Evolutionary conservation across 371 early-diverging fungal genomes (phyloP).

Genomic region (Coemansia sp.): DNA sequence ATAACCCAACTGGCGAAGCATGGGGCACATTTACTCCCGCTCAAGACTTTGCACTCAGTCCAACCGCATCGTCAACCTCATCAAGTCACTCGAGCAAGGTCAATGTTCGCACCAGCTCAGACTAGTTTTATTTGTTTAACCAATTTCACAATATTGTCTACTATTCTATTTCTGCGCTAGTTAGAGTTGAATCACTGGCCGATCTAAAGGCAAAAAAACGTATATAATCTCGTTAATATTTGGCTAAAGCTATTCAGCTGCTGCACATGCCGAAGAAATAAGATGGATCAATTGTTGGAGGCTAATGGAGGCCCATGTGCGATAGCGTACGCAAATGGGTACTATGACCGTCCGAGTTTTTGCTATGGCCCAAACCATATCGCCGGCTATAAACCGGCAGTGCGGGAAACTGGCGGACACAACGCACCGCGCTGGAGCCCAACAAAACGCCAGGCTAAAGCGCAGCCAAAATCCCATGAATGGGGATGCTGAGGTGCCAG

Average conservation of each 20-base stretch:
- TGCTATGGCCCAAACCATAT: neutral
- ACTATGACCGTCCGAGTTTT: slow-evolving; percentile 43
- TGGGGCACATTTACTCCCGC: slow-evolving; percentile 47
- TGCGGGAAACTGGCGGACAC: slow-evolving; percentile 9
- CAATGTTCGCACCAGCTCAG: neutral
- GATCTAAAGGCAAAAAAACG: too few relatives aligned
- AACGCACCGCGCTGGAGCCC: slow-evolving; percentile 18
- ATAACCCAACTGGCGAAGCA: slow-evolving; percentile 6
- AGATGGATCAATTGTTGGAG: slow-evolving; percentile 21
- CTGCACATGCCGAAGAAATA: neutral
- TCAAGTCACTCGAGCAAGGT: neutral
- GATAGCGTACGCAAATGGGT: slow-evolving; percentile 28
- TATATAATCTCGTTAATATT: too few relatives aligned
- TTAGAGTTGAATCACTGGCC: neutral
- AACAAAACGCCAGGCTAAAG: slow-evolving; percentile 34
- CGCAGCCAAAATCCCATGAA: slow-evolving; percentile 13
- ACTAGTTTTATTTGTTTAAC: neutral
- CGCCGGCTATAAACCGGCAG: neutral
- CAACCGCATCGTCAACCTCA: neutral
- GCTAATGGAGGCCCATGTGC: slow-evolving; percentile 43
- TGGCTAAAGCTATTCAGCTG: too few relatives aligned
- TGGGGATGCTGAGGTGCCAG: slow-evolving; percentile 20
- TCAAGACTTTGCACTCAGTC: slow-evolving; percentile 27
- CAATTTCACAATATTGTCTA: neutral
- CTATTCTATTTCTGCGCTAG: neutral